phyloP scores from a whole-genome alignment of 768 basidiomycete genomes.

The Chalciporus chontae region DNA sequence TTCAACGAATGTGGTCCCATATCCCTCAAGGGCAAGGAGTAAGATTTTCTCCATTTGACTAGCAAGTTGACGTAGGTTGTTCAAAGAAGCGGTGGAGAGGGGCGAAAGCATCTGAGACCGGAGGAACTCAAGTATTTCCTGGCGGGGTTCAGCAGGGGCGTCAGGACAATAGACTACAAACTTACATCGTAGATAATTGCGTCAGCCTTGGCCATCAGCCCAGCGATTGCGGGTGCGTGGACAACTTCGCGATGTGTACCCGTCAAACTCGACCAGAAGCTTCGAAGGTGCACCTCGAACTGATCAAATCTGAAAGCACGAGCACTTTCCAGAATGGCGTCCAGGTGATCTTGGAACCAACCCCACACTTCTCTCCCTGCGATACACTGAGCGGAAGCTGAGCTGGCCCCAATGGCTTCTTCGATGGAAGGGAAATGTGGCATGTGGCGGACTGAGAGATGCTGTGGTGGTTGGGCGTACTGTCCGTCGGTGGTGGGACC shows the following conservation, averaged over 20 bases:
- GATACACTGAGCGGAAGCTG: slow-evolving; percentile 71
- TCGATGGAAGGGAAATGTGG: slow-evolving; percentile 83
- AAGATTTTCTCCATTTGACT: slow-evolving; percentile 92
- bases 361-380: slow-evolving; percentile 86
- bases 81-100: slow-evolving; percentile 62
- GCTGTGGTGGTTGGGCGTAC: slow-evolving; percentile 45
- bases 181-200: slow-evolving; percentile 88
- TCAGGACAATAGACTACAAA: slow-evolving; percentile 13
- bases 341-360: slow-evolving; percentile 90
- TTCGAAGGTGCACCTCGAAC: slow-evolving; percentile 81
- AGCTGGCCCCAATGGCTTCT: slow-evolving; percentile 73
- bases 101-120: slow-evolving; percentile 82
- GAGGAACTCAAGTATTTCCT: slow-evolving; percentile 87
- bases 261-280: slow-evolving; percentile 77
- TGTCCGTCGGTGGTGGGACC: slow-evolving; percentile 43
- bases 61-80: slow-evolving; percentile 74
- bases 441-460: slow-evolving; percentile 68
- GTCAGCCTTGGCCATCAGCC: slow-evolving; percentile 86
- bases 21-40: slow-evolving; percentile 73
- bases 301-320: slow-evolving; percentile 81
- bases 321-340: slow-evolving; percentile 75
- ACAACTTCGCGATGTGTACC: slow-evolving; percentile 83
- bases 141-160: slow-evolving; percentile 20
- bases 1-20: slow-evolving; percentile 86
- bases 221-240: slow-evolving; percentile 84